Evolutionary conservation across 805 yeast species (phyloP), one percentile per base, ranked within the genome.

Genomic region (Candida incommunis): DNA sequence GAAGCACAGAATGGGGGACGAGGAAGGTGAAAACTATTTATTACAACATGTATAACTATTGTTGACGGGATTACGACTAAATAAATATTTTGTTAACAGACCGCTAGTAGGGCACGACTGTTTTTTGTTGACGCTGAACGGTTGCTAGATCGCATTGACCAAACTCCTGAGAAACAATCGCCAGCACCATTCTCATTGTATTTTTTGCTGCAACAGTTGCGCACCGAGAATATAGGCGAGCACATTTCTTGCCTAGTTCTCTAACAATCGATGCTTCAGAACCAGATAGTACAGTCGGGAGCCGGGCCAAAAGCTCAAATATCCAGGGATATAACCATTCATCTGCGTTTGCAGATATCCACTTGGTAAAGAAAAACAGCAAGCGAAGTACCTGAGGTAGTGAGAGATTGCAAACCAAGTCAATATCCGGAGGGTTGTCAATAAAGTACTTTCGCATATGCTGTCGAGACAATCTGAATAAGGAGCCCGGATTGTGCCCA

Each of bases 141-240:
- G 13, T 25, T 9, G 37, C 37, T 18, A 31, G 20, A 31, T 31
- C 37, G 37, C 18, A 13, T 18, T 31, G 37, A 5, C 44, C 34
- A 23, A 43, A 51, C 23, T 48, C 5, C n/a, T 49, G 51, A 3
- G 54, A 20, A n/a, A 51, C 54, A 7, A 51, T 45, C 4, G 48
- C 49, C 4, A 51, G 41, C 5, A 48, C 47, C 26, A 29, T 45
- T 37, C 48, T 48, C 11, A 45, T 35, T 3, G 51, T 47, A 18
- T 31, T 31, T 31, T 31, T 31, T 5, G 37, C 37, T 11, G 37
- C 9, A 18, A 31, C 11, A 5, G 37, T 31, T 31, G 9, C 18
- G n/a, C 18, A 7, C 18, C 37, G 37, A 31, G 20, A 5, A n/a
- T 9, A 31, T 9, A 31, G 20, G 18, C 37, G 37, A 7, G 5